phyloP scores from a whole-genome alignment of 768 basidiomycete genomes.

The Tulasnella sp. region DNA sequence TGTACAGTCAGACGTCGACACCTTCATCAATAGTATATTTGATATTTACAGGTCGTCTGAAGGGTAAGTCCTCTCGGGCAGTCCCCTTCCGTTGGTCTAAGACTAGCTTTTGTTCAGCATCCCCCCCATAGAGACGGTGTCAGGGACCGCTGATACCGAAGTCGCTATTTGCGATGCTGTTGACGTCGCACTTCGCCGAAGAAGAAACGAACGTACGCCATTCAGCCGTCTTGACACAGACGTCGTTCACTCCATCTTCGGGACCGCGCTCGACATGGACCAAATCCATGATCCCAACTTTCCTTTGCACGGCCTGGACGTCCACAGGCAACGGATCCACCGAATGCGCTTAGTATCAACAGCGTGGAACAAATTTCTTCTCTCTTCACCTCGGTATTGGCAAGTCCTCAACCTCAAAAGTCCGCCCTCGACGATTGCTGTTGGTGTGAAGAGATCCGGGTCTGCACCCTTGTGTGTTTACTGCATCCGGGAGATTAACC shows the following conservation, averaged over 20 bases:
- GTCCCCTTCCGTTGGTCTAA: too few relatives aligned
- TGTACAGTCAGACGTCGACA: too few relatives aligned
- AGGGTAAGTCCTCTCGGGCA: too few relatives aligned
- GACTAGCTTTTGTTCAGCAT: too few relatives aligned
- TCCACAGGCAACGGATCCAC: background rate
- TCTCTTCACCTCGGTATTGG: background rate
- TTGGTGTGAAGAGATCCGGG: background rate
- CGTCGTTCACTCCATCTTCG: background rate
- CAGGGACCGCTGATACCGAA: too few relatives aligned
- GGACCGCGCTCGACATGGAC: background rate
- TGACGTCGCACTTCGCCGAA: too few relatives aligned
- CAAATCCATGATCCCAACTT: background rate
- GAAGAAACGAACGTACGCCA: too few relatives aligned
- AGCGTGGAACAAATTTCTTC: background rate
- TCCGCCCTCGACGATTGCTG: background rate
- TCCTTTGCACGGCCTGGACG: background rate
- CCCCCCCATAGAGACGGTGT: too few relatives aligned
- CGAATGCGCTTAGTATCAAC: background rate
- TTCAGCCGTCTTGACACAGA: background rate
- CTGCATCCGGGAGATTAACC: background rate
- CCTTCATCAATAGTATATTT: too few relatives aligned
- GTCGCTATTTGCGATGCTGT: too few relatives aligned
- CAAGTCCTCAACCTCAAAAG: background rate
- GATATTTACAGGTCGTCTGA: too few relatives aligned
- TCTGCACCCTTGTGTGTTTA: background rate